A percentile compares a stretch with the other conserved stretches of the same genome.
Conservation (phyloP, 1,139 yeast genomes). For the Nadsonia starkeyi-henricii region DNA sequence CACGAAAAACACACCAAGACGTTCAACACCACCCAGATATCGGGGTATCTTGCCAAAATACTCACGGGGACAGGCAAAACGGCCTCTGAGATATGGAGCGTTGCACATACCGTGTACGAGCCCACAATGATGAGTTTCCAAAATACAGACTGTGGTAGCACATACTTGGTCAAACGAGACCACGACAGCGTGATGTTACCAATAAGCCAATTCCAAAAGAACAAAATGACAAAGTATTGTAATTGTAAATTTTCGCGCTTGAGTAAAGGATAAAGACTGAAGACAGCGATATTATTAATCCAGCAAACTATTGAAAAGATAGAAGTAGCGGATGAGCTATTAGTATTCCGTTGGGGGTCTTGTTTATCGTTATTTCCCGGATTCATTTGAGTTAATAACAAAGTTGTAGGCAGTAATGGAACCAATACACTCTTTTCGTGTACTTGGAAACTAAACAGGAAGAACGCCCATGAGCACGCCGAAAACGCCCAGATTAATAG, state of each 20-base stretch:
- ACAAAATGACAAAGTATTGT: conserved; percentile 51
- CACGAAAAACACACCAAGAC: conserved; percentile 62
- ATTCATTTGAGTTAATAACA: conserved; percentile 29
- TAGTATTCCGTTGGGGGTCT: neutral
- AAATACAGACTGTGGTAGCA: conserved; percentile 34
- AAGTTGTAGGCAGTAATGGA: conserved; percentile 73
- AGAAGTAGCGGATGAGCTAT: conserved; percentile 2
- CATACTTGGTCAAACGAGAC: conserved; percentile 3
- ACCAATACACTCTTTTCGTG: conserved; percentile 85
- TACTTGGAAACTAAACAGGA: conserved; percentile 83
- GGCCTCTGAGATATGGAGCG: conserved; percentile 43
- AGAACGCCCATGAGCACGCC: conserved; percentile 79
- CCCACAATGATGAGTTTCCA: conserved; percentile 44
- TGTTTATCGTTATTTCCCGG: neutral
- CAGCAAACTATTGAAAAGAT: conserved; percentile 65
- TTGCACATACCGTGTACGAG: conserved; percentile 44
- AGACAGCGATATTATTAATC: conserved; percentile 74
- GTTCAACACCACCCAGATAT: conserved; percentile 72
- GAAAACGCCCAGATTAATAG: conserved; percentile 62
- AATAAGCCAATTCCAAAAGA: conserved; percentile 73
- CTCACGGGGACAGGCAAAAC: conserved; percentile 16
- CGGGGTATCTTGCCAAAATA: conserved; percentile 40
- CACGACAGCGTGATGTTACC: conserved; percentile 17
- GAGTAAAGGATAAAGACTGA: conserved; percentile 79
- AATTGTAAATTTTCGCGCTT: conserved; percentile 57